These are phyloP conservation scores for Phaeodactylum tricornutum DNA, from an alignment of 108 stramenopile species.

Conservation along the genomic window DNA sequence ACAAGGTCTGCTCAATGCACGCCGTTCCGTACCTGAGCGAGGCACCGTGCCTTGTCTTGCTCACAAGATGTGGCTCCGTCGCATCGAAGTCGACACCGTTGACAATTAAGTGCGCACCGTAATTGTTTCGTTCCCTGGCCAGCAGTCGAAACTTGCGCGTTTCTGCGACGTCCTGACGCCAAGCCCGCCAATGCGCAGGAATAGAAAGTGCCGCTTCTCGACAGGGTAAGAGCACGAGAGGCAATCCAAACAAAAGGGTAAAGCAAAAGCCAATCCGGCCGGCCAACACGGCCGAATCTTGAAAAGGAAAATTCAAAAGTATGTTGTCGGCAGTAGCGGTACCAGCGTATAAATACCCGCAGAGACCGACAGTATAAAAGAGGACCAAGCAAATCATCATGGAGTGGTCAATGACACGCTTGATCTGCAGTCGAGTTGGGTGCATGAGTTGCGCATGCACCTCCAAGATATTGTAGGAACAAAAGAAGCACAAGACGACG, in stretches of 20 bases:
- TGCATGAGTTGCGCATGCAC: conserved; percentile 43
- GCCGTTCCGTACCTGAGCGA: too few species aligned
- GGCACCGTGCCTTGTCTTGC: too few species aligned
- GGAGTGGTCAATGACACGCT: conserved; percentile 26
- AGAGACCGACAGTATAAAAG: conserved; percentile 39
- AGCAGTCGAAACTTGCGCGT: conserved; percentile 2
- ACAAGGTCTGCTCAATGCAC: too few species aligned
- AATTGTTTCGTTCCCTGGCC: neutral
- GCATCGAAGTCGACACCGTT: conserved; percentile 25
- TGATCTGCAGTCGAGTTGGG: conserved; percentile 43
- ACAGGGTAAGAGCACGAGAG: conserved; percentile 69
- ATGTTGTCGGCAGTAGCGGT: conserved; percentile 45
- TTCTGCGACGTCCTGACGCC: neutral
- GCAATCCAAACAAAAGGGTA: conserved; percentile 50
- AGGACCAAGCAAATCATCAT: conserved; percentile 33
- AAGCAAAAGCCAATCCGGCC: conserved; percentile 61
- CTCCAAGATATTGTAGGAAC: conserved; percentile 62
- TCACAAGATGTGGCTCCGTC: conserved; percentile 2
- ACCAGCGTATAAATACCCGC: conserved; percentile 55
- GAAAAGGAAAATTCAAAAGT: conserved; percentile 33
- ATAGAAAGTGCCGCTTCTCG: conserved; percentile 31
- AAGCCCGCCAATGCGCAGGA: conserved; percentile 12
- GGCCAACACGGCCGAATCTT: conserved; percentile 26
- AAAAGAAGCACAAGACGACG: conserved; percentile 53
- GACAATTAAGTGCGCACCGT: conserved; percentile 11